phyloP scores from a whole-genome alignment of 192 early-diverging fungal species.

The Podila epigama region DNA sequence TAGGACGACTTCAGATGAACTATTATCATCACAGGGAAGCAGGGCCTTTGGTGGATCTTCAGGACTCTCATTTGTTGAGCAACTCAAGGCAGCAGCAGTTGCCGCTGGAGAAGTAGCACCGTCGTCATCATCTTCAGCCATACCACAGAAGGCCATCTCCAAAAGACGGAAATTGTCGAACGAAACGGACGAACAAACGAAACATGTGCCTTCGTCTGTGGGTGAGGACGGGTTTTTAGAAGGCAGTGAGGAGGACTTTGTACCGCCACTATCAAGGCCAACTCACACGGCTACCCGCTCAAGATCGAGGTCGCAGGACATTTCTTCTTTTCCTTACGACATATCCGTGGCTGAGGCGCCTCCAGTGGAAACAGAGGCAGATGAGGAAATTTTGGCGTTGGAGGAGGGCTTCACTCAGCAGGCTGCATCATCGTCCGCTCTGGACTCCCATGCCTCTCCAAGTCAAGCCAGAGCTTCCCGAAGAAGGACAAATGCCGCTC shows the following conservation, averaged over 20 bases:
- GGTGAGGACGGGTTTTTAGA: slow-evolving; percentile 31
- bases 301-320: slow-evolving; percentile 20
- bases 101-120: not conserved
- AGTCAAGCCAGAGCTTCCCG: slow-evolving; percentile 9
- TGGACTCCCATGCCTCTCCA: not conserved
- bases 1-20: not conserved
- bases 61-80: not conserved
- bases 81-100: not conserved
- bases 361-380: not conserved
- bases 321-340: slow-evolving; percentile 17
- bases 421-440: not conserved
- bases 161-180: not conserved
- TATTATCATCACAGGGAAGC: not conserved
- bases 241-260: not conserved
- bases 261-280: not conserved
- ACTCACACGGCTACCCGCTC: not conserved
- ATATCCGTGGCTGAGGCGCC: slow-evolving; percentile 3
- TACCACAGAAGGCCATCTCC: not conserved
- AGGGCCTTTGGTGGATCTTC: not conserved
- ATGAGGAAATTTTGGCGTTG: not conserved
- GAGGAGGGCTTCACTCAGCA: not conserved
- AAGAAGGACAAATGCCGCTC: not conserved
- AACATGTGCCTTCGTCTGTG: slow-evolving; percentile 15
- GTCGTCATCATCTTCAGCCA: not conserved
- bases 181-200: not conserved